These are phyloP conservation scores for Hansenula sp. DNA, from an alignment of 1,139 yeast species.

Conservation along the genomic window DNA sequence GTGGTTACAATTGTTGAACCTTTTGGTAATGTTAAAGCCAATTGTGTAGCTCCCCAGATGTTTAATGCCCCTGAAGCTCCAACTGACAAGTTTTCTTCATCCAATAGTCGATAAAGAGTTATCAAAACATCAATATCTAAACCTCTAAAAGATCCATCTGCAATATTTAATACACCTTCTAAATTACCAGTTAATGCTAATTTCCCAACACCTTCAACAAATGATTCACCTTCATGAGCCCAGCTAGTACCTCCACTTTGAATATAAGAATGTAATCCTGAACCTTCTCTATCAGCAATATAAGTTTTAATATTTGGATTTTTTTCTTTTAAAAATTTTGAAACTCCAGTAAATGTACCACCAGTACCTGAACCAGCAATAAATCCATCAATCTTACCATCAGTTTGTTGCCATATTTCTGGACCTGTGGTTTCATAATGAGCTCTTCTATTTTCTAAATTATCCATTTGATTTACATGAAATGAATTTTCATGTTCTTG, in stretches of 20 bases:
- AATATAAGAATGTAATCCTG: conserved; percentile 18
- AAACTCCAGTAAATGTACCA: conserved; percentile 18
- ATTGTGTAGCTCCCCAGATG: conserved; percentile 15
- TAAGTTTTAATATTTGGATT: conserved; percentile 10
- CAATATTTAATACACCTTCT: conserved; percentile 11
- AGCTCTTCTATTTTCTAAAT: conserved; percentile 14
- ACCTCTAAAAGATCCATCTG: conserved; percentile 14
- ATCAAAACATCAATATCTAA: conserved; percentile 14
- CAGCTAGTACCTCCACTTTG: conserved; percentile 14
- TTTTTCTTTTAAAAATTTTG: conserved; percentile 12
- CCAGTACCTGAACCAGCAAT: conserved; percentile 19
- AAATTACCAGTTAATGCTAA: conserved; percentile 17
- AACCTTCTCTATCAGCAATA: conserved; percentile 19
- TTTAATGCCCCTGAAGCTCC: conserved; percentile 21
- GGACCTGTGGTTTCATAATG: conserved; percentile 20
- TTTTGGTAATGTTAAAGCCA: conserved; percentile 17
- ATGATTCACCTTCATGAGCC: conserved; percentile 19
- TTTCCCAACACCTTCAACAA: conserved; percentile 22
- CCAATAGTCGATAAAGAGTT: conserved; percentile 14
- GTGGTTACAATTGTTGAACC: conserved; percentile 21
- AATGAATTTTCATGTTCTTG: conserved; percentile 10
- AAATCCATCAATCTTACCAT: conserved; percentile 19
- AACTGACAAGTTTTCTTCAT: conserved; percentile 15
- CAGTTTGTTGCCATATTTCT: conserved; percentile 19
- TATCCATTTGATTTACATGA: conserved; percentile 20